Conservation (phyloP, 768 basidiomycete genomes). For the Paxillus ammoniavirescens region DNA sequence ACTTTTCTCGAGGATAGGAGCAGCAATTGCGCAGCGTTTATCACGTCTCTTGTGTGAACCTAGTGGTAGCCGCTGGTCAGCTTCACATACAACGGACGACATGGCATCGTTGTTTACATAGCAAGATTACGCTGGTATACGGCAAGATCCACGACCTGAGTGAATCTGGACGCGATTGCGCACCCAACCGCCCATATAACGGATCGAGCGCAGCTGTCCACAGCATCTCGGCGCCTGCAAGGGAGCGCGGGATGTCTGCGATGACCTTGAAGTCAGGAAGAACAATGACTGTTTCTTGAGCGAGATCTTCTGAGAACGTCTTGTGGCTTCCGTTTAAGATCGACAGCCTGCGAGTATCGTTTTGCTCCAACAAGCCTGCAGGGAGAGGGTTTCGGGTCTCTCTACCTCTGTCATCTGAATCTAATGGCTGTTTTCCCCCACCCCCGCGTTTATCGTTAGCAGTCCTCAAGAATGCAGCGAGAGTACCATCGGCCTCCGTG, state of each 20-base stretch:
- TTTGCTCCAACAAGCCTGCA: slow-evolving; percentile 57
- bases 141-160: slow-evolving; percentile 80
- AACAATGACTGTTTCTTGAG: slow-evolving; percentile 77
- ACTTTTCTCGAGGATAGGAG: slow-evolving; percentile 81
- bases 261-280: slow-evolving; percentile 92
- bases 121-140: slow-evolving; percentile 84
- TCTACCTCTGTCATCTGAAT: neutral
- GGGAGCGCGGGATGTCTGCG: slow-evolving; percentile 62
- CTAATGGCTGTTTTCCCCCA: slow-evolving; percentile 1
- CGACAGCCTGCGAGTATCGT: slow-evolving; percentile 56
- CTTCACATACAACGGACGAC: neutral
- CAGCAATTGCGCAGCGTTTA: slow-evolving; percentile 87
- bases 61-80: slow-evolving; percentile 27
- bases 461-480: slow-evolving; percentile 57
- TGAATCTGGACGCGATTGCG: slow-evolving; percentile 40
- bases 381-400: slow-evolving; percentile 11
- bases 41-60: slow-evolving; percentile 94
- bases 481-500: slow-evolving; percentile 63
- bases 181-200: slow-evolving; percentile 46
- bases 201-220: slow-evolving; percentile 68
- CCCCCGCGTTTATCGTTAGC: slow-evolving; percentile 17
- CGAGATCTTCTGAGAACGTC: slow-evolving; percentile 57
- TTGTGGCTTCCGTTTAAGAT: slow-evolving; percentile 84
- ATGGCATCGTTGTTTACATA: slow-evolving; percentile 60
- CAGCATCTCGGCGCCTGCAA: slow-evolving; percentile 65